Conservation (phyloP, 2,329 filamentous ascomycete species). For the Bretziella fagacearum region DNA sequence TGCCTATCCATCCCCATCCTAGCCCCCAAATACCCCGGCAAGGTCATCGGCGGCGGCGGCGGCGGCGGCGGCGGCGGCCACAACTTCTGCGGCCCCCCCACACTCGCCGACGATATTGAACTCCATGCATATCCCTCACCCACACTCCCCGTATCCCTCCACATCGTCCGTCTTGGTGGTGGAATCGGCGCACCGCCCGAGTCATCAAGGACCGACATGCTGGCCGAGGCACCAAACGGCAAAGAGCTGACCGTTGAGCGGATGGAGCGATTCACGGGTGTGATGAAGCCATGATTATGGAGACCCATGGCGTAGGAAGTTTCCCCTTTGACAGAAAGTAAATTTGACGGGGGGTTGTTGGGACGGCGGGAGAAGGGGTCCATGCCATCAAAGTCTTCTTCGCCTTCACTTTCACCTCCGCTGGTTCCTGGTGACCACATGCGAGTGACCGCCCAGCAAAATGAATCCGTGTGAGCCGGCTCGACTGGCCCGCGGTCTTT, state of each 20-base stretch:
- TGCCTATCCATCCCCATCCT: conserved; percentile 18
- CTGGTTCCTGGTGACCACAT: too few relatives aligned
- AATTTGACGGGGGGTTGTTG: neutral
- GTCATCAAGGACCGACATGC: conserved; percentile 1
- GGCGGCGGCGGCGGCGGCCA: conserved; percentile 11
- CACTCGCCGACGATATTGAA: conserved; percentile 10
- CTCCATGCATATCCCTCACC: conserved; percentile 14
- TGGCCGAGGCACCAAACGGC: conserved; percentile 8
- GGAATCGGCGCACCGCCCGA: too few relatives aligned
- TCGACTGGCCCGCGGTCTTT: neutral
- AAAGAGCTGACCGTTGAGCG: conserved; percentile 16
- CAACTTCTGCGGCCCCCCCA: conserved; percentile 6
- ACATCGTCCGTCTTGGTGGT: conserved; percentile 5
- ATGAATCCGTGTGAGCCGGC: conserved; percentile 30
- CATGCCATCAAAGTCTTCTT: neutral
- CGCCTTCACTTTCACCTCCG: too few relatives aligned
- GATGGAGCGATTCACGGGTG: conserved; percentile 14
- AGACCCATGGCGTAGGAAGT: too few relatives aligned
- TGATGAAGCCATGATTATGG: too few relatives aligned
- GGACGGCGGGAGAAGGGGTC: too few relatives aligned
- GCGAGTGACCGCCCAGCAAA: conserved; percentile 34
- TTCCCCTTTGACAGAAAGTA: too few relatives aligned
- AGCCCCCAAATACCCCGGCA: neutral
- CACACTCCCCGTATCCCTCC: conserved; percentile 9
- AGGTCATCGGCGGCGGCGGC: conserved; percentile 16